Evolutionary conservation across 257 asterid species (phyloP).

Genomic region (Haberlea rhodopensis): DNA sequence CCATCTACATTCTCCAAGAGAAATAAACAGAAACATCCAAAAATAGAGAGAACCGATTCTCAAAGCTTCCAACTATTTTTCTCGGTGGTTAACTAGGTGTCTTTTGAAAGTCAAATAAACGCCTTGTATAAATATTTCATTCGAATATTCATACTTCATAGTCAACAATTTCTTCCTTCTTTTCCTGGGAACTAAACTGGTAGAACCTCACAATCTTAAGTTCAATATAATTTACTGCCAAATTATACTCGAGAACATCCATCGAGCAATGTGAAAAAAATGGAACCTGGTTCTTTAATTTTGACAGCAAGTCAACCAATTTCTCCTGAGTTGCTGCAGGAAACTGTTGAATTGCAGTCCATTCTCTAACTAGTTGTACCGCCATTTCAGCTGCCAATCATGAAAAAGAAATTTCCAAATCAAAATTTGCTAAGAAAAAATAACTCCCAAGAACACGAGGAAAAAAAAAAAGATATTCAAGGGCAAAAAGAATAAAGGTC

Average conservation of each 20-base stretch:
- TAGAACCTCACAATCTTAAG: constrained; percentile 12
- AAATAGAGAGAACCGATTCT: neutral
- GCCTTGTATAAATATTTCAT: neutral
- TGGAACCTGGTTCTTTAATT: constrained; percentile 72
- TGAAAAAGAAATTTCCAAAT: constrained; percentile 12
- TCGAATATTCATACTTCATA: neutral
- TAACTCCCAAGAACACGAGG: no score
- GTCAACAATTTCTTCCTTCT: no score
- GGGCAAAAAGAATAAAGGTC: no score
- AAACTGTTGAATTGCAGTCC: constrained; percentile 86
- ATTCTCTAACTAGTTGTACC: constrained; percentile 64
- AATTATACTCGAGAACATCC: neutral
- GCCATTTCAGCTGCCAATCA: constrained; percentile 64
- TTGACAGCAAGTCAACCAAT: constrained; percentile 73
- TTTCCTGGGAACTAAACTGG: neutral
- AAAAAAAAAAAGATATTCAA: no score
- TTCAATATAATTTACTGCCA: neutral
- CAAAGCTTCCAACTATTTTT: neutral
- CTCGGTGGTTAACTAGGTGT: neutral
- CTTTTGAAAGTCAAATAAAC: neutral
- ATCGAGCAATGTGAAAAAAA: constrained; percentile 10
- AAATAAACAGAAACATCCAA: neutral
- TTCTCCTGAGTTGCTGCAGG: constrained; percentile 93
- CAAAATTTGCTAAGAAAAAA: constrained; percentile 3
- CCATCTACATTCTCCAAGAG: neutral